A percentile compares a stretch with the other conserved stretches of the same genome.
These are phyloP conservation scores for Papilionanthe hybrid DNA, from an alignment of 116 monocot genomes.

Conservation along the genomic window DNA sequence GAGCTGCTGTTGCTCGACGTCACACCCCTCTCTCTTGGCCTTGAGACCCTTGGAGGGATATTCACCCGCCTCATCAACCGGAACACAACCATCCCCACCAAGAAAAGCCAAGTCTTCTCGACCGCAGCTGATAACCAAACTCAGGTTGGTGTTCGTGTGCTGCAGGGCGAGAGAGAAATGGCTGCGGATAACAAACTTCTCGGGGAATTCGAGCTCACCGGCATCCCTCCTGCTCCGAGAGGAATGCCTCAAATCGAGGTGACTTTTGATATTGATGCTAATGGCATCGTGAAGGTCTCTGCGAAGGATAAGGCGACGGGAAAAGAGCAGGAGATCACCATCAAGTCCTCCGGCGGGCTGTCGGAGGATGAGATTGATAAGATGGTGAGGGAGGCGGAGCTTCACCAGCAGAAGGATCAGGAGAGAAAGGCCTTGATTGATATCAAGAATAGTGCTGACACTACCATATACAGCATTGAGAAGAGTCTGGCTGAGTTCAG, in stretches of 20 bases:
- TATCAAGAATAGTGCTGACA: conserved; percentile 40
- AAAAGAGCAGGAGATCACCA: conserved; percentile 56
- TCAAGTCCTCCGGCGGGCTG: conserved; percentile 49
- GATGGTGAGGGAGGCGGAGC: conserved; percentile 62
- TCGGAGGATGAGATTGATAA: conserved; percentile 51
- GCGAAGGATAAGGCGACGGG: conserved; percentile 47
- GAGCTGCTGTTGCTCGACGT: conserved; percentile 52
- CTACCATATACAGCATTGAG: conserved; percentile 53
- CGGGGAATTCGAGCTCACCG: conserved; percentile 47
- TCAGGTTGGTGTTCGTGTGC: conserved; percentile 44
- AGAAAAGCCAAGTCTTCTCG: conserved; percentile 66
- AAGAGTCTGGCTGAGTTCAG: conserved; percentile 51
- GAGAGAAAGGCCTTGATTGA: conserved; percentile 56
- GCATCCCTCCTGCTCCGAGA: conserved; percentile 60
- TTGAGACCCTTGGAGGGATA: conserved; percentile 55
- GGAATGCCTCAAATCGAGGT: conserved; percentile 64
- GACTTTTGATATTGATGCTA: conserved; percentile 55
- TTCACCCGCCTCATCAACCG: conserved; percentile 55
- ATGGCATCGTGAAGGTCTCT: conserved; percentile 56
- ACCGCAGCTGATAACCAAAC: conserved; percentile 65
- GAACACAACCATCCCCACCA: conserved; percentile 56
- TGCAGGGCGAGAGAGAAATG: conserved; percentile 64
- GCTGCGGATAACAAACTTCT: conserved; percentile 49
- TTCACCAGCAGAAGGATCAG: conserved; percentile 56
- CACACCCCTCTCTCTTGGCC: conserved; percentile 45